Evolutionary conservation across 2,329 filamentous ascomycete genomes (phyloP).

Genomic region (Microcyclospora pomicola): DNA sequence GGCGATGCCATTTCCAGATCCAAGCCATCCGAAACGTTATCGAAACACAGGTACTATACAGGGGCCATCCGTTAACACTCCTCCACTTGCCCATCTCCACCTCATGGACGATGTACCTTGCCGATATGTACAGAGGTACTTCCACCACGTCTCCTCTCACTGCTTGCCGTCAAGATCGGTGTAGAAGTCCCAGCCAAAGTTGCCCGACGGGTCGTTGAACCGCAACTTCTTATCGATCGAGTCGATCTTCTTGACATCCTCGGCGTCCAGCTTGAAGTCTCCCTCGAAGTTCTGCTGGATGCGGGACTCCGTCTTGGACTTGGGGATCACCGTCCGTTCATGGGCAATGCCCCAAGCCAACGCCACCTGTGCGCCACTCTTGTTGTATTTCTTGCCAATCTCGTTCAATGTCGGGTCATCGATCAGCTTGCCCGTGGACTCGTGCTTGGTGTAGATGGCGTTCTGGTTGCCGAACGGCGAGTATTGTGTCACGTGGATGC

Average conservation of each 20-base stretch:
- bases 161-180: slow-evolving; percentile 44
- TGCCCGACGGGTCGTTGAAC: slow-evolving; percentile 45
- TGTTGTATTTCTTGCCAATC: slow-evolving; percentile 40
- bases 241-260: slow-evolving; percentile 44
- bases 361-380: slow-evolving; percentile 38
- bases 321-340: slow-evolving; percentile 38
- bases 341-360: slow-evolving; percentile 42
- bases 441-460: slow-evolving; percentile 31
- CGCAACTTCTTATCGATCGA: slow-evolving; percentile 46
- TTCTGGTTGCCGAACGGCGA: slow-evolving; percentile 43
- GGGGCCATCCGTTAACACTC: too few species aligned
- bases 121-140: too few species aligned
- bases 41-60: too few species aligned
- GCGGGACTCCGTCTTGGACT: slow-evolving; percentile 31
- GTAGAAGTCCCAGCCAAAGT: slow-evolving; percentile 47
- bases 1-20: too few species aligned
- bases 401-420: slow-evolving; percentile 37
- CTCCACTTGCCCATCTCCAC: too few species aligned
- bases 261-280: slow-evolving; percentile 44
- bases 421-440: slow-evolving; percentile 35
- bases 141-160: neutral
- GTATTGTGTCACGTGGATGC: slow-evolving; percentile 42
- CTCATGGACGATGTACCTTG: too few species aligned
- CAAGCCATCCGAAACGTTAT: too few species aligned
- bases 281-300: slow-evolving; percentile 24